Evolutionary conservation across 2,329 filamentous ascomycete genomes (phyloP).

Genomic region (Leptographium galeiforme): DNA sequence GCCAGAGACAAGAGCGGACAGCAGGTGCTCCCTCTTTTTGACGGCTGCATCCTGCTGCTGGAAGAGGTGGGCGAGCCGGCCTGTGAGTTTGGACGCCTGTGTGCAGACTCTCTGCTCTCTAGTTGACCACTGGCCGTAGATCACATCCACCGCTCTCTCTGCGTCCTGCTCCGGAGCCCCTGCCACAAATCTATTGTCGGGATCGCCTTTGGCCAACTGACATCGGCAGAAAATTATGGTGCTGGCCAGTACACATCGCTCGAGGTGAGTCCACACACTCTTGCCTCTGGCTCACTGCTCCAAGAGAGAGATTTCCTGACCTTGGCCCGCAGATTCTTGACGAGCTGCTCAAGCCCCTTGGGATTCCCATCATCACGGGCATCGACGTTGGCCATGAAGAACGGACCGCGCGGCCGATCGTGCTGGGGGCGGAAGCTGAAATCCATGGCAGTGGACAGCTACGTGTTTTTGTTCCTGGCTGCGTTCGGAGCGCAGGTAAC

Average conservation of each 20-base stretch:
- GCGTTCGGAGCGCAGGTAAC: background rate
- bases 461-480: background rate
- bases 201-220: background rate
- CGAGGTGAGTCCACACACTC: background rate
- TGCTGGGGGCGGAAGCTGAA: background rate
- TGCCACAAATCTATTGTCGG: background rate
- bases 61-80: background rate
- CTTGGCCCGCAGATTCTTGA: background rate
- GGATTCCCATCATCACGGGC: background rate
- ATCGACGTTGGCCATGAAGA: background rate
- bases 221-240: background rate
- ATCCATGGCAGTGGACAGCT: background rate
- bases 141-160: background rate
- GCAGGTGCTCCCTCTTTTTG: background rate
- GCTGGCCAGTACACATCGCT: background rate
- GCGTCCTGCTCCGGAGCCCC: background rate
- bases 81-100: background rate
- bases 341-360: background rate
- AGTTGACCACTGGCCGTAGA: background rate
- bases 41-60: background rate
- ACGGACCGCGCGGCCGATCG: background rate
- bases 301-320: too few relatives aligned
- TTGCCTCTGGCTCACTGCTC: background rate
- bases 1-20: background rate
- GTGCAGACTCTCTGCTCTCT: background rate